Percentiles rank a stretch among this genome's conserved stretches.
These are phyloP conservation scores for Melaleuca alternifolia DNA, from an alignment of 345 rosid species.

Conservation along the genomic window DNA sequence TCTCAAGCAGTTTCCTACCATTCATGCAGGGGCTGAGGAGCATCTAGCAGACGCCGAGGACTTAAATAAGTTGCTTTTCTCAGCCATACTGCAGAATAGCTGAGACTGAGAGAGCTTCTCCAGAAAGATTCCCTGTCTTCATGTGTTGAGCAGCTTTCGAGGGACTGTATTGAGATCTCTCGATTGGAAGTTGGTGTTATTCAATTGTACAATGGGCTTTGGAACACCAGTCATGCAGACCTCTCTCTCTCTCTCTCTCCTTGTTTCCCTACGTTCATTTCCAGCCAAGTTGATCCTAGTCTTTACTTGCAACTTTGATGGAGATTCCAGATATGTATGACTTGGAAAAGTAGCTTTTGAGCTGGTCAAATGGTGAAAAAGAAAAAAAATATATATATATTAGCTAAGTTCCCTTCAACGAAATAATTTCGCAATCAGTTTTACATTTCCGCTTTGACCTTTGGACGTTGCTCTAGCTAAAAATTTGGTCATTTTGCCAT, in stretches of 20 bases:
- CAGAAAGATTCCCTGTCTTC: not conserved
- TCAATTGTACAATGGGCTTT: not conserved
- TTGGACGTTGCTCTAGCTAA: not conserved
- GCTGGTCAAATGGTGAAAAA: not conserved
- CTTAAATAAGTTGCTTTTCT: constrained; percentile 67
- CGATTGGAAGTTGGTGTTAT: not conserved
- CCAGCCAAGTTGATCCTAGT: not conserved
- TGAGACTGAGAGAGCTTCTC: not conserved
- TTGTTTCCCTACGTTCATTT: not conserved
- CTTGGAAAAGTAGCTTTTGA: not conserved
- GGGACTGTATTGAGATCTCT: not conserved
- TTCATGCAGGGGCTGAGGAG: constrained; percentile 38
- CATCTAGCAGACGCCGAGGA: constrained; percentile 45
- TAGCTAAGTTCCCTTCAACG: not conserved
- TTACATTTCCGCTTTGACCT: not conserved
- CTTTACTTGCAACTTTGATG: not conserved
- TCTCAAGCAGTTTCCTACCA: not conserved
- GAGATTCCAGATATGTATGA: not conserved
- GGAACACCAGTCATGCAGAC: not conserved
- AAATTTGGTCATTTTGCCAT: not conserved
- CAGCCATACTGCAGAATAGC: constrained; percentile 51
- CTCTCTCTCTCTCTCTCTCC: not conserved
- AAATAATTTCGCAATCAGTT: not conserved
- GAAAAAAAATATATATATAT: not conserved
- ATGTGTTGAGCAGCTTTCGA: not conserved